These are phyloP conservation scores for Chamaenerion angustifolium DNA, from an alignment of 345 rosid species.

Conservation along the genomic window DNA sequence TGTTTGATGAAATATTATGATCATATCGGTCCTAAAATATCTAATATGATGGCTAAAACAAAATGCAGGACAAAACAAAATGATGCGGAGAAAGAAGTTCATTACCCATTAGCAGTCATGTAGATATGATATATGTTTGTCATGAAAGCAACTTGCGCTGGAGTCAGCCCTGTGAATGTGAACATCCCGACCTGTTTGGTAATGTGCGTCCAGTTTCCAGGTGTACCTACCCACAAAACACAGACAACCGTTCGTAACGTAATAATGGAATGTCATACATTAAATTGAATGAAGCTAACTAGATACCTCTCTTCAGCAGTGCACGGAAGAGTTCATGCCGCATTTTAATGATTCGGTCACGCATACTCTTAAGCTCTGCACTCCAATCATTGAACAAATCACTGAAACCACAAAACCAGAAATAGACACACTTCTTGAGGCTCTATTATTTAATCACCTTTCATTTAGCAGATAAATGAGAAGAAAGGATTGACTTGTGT, in stretches of 20 bases:
- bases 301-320: slow-evolving; percentile 31
- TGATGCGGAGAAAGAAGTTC: not conserved
- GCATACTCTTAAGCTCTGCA: slow-evolving; percentile 63
- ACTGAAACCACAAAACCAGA: slow-evolving; percentile 9
- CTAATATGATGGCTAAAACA: not conserved
- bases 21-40: too few relatives aligned
- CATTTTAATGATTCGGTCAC: slow-evolving; percentile 68
- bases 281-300: not conserved
- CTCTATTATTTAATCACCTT: too few relatives aligned
- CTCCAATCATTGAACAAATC: slow-evolving; percentile 59
- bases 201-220: slow-evolving; percentile 77
- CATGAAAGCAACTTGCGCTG: slow-evolving; percentile 52
- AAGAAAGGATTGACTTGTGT: not conserved
- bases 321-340: slow-evolving; percentile 63
- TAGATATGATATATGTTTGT: slow-evolving; percentile 55
- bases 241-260: too few relatives aligned
- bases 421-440: too few relatives aligned
- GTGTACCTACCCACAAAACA: slow-evolving; percentile 8
- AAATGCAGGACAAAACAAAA: not conserved
- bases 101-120: slow-evolving; percentile 70
- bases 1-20: too few relatives aligned
- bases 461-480: too few relatives aligned
- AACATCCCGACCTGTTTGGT: slow-evolving; percentile 72
- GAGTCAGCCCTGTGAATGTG: slow-evolving; percentile 59
- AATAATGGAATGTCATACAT: not conserved